These are phyloP conservation scores for Colletotrichum musicola DNA, from an alignment of 2,329 filamentous ascomycete species.

Conservation along the genomic window DNA sequence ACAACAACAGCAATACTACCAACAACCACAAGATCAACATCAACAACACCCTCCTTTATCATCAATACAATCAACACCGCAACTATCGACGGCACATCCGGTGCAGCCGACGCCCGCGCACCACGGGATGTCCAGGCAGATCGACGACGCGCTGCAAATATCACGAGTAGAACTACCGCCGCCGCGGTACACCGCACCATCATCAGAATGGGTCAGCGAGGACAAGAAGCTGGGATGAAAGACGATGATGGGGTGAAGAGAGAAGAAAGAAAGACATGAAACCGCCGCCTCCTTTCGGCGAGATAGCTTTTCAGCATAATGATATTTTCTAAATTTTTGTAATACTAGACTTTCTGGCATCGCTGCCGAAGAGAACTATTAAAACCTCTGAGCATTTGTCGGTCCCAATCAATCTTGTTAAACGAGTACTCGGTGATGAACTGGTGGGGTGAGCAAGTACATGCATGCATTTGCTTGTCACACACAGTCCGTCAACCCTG, in stretches of 20 bases:
- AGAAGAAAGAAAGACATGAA: no score
- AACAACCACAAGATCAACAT: neutral
- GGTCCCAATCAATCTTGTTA: neutral
- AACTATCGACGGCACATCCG: slow-evolving; percentile 12
- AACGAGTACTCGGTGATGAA: no score
- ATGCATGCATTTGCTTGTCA: no score
- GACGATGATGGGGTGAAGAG: neutral
- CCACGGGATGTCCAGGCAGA: slow-evolving; percentile 26
- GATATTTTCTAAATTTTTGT: slow-evolving; percentile 31
- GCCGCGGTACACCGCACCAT: slow-evolving; percentile 29
- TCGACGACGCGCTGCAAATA: slow-evolving; percentile 36
- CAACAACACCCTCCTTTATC: slow-evolving; percentile 8
- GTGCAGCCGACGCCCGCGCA: slow-evolving; percentile 16
- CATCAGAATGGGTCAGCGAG: slow-evolving; percentile 29
- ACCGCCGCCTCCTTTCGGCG: slow-evolving; percentile 9
- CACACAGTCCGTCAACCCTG: no score
- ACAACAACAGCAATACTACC: slow-evolving; percentile 1
- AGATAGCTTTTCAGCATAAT: slow-evolving; percentile 37
- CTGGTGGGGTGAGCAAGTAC: no score
- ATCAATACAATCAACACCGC: slow-evolving; percentile 31
- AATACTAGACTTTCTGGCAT: slow-evolving; percentile 33
- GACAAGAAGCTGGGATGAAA: slow-evolving; percentile 32
- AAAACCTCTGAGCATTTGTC: neutral
- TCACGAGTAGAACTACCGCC: slow-evolving; percentile 36
- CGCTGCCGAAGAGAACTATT: slow-evolving; percentile 18